A percentile compares a stretch with the other conserved stretches of the same genome.
Conservation (phyloP, 768 basidiomycete species). For the Tylopilus plumbeoviolaceoides region DNA sequence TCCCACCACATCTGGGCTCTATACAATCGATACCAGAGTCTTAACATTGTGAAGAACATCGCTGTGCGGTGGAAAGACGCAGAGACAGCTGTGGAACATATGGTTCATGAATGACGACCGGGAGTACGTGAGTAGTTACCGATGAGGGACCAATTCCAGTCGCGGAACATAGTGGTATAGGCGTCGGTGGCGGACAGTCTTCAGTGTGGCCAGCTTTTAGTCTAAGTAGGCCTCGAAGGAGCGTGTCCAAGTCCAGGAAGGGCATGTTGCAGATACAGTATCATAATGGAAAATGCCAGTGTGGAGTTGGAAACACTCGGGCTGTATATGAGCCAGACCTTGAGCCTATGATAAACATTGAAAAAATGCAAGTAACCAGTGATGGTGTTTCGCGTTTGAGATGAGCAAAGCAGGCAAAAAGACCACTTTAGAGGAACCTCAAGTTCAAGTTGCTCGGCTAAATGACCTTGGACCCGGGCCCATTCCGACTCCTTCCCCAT, state of each 20-base stretch:
- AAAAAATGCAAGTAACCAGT: not conserved
- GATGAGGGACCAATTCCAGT: constrained; percentile 11
- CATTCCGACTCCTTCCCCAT: too few relatives aligned
- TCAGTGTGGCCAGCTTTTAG: not conserved
- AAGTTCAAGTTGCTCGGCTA: too few relatives aligned
- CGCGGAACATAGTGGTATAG: constrained; percentile 10
- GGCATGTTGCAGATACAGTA: not conserved
- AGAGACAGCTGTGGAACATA: constrained; percentile 5
- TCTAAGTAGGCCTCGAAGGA: not conserved
- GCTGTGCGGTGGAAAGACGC: constrained; percentile 19
- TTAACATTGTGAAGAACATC: constrained; percentile 21
- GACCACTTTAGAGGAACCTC: too few relatives aligned
- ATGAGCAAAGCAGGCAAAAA: not conserved
- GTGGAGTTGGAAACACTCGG: not conserved
- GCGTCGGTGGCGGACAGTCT: not conserved
- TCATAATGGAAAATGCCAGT: not conserved
- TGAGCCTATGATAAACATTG: not conserved
- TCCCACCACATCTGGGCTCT: constrained; percentile 24
- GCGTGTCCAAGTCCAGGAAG: not conserved
- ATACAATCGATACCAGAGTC: constrained; percentile 21
- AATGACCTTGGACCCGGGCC: too few relatives aligned
- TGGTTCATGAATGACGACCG: not conserved
- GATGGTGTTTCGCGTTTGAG: not conserved
- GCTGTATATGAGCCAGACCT: not conserved
- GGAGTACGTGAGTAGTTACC: constrained; percentile 5